Evolutionary conservation across 345 rosid genomes (phyloP).

Genomic region (Excoecaria agallocha): DNA sequence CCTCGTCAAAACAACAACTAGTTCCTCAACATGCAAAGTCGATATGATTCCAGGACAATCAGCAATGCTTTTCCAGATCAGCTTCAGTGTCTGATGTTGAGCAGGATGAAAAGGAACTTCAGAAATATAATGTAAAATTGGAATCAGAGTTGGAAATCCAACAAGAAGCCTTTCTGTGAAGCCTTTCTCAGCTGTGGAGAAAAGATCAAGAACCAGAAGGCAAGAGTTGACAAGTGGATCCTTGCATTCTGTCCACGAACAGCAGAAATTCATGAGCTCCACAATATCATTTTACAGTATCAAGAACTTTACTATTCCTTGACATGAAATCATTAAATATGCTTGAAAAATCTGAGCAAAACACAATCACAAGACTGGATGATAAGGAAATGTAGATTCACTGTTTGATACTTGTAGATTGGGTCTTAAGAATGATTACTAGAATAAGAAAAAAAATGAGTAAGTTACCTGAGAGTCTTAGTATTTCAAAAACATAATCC

Average conservation of each 20-base stretch:
- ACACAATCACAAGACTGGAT: background rate
- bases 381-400: background rate
- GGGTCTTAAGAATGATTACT: background rate
- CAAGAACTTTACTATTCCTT: background rate
- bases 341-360: background rate
- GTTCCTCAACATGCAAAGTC: slow-evolving; percentile 60
- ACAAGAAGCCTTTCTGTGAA: slow-evolving; percentile 68
- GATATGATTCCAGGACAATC: slow-evolving; percentile 69
- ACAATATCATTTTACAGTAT: slow-evolving; percentile 3
- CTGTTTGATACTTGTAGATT: background rate
- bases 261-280: slow-evolving; percentile 25
- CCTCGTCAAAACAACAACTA: slow-evolving; percentile 50
- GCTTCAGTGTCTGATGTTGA: slow-evolving; percentile 66
- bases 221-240: slow-evolving; percentile 72
- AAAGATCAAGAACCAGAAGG: slow-evolving; percentile 69
- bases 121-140: slow-evolving; percentile 59
- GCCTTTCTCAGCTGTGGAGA: slow-evolving; percentile 52
- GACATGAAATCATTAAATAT: background rate
- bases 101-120: slow-evolving; percentile 84
- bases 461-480: slow-evolving; percentile 71
- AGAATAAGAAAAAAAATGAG: no score
- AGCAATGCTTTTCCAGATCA: slow-evolving; percentile 56
- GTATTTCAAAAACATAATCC: slow-evolving; percentile 86
- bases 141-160: slow-evolving; percentile 74
- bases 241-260: slow-evolving; percentile 54